Evolutionary conservation across 1,284 basidiomycete genomes (phyloP).

Genomic region (Meripilus lineatus): DNA sequence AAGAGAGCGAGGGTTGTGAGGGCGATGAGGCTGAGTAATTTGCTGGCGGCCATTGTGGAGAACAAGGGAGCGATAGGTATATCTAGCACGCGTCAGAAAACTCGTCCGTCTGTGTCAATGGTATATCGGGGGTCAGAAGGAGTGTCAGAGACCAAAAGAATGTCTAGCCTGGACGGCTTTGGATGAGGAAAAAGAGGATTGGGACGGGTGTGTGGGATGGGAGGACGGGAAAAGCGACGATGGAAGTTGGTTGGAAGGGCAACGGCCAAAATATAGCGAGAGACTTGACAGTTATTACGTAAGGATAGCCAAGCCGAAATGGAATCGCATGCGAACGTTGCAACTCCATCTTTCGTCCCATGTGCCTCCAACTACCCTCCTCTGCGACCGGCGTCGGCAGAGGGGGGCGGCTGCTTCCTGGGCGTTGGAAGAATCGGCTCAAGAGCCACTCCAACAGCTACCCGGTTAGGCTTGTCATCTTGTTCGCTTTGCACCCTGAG

Average conservation of each 20-base stretch:
- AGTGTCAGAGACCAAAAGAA: slow-evolving; percentile 31
- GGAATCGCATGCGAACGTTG: slow-evolving; percentile 5
- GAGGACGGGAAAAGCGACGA: slow-evolving; percentile 14
- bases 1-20: slow-evolving; percentile 54
- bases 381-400: too few species aligned
- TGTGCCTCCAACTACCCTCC: too few species aligned
- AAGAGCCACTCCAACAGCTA: too few species aligned
- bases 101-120: not conserved
- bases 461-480: too few species aligned
- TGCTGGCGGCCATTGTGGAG: slow-evolving; percentile 44
- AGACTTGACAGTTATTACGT: slow-evolving; percentile 18
- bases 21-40: slow-evolving; percentile 51
- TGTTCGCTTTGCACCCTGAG: too few species aligned
- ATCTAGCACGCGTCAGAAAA: too few species aligned
- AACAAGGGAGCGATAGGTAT: not conserved
- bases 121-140: slow-evolving; percentile 25
- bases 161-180: slow-evolving; percentile 23
- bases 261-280: slow-evolving; percentile 14
- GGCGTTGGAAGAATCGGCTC: too few species aligned
- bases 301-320: slow-evolving; percentile 21
- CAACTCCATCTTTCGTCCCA: not conserved
- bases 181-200: slow-evolving; percentile 18
- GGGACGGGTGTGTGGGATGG: slow-evolving; percentile 17
- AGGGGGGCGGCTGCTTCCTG: too few species aligned
- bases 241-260: slow-evolving; percentile 8